Evolutionary conservation across 2,329 filamentous ascomycete genomes (phyloP), one percentile per base, ranked within the genome.

Genomic region (Camillea tinctor): DNA sequence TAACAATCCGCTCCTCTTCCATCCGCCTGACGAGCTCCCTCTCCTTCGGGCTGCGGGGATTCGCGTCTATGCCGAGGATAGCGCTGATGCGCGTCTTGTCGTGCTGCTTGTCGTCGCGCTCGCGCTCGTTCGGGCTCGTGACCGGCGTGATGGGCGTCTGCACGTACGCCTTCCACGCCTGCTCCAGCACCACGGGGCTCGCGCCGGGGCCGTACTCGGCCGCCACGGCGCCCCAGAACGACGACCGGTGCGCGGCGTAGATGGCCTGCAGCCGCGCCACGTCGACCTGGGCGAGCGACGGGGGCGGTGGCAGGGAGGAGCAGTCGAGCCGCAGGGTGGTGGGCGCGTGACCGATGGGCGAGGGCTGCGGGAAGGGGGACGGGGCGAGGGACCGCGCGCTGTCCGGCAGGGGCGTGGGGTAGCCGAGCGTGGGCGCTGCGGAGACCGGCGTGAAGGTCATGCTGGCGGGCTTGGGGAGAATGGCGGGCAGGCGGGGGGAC

Each of bases 221-320:
- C 26, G 90, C 89, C 40, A 94, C 83, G 53, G 84, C 81, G 36
- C 84, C 80, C 90, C 91, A 94, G 77, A 94, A 93, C 8, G 84
- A 83, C 55, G 82, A 80, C 50, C 89, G 86, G 75, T 92, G 89
- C 7, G 84, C 79, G 56, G 87, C 83, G 74, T 93, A 93, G 66
- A 93, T 84, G 61, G 84, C 80, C 53, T 86, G 84, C 22, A 94
- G 86, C 53, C 89, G 88, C 24, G 82, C 78, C 69, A 87, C 81
- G 73, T 91, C 87, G 64, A 89, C 81, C 63, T 81, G 79, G 63
- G 60, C 73, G n/a, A n/a, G n/a, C 68, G 61, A 74, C 67, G 65
- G n/a, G n/a, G n/a, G 70, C 66, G 79, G 79, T 21, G 79, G 74
- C 24, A 72, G 75, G 5, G 73, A 66, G 24, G 78, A 79, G 70